phyloP scores from a whole-genome alignment of 140 eudicot species.

The Flaveria floridana region DNA sequence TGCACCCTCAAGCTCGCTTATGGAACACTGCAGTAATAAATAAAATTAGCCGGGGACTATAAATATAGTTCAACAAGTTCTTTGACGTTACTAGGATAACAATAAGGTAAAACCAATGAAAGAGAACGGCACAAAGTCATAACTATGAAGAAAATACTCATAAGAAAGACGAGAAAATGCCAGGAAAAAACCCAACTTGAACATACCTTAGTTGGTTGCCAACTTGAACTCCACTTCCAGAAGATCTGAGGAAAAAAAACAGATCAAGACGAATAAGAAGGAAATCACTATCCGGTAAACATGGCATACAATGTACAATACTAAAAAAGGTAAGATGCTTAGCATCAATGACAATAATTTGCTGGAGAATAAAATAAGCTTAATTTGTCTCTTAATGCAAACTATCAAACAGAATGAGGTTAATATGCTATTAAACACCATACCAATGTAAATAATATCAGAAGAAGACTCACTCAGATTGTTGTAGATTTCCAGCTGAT shows the following conservation, averaged over 20 bases:
- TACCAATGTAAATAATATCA: neutral
- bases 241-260: constrained; percentile 39
- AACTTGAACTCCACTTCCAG: constrained; percentile 52
- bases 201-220: constrained; percentile 71
- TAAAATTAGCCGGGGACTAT: constrained; percentile 14
- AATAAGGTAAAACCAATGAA: constrained; percentile 18
- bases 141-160: constrained; percentile 15
- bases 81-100: neutral
- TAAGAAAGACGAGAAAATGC: constrained; percentile 6
- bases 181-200: neutral
- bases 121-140: neutral
- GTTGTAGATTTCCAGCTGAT: constrained; percentile 46
- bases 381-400: constrained; percentile 1
- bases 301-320: neutral
- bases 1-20: neutral
- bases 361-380: neutral
- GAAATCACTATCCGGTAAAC: neutral
- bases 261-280: neutral
- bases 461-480: constrained; percentile 47
- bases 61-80: neutral
- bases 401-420: constrained; percentile 4
- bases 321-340: neutral
- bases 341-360: constrained; percentile 3
- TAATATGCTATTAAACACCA: constrained; percentile 11
- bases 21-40: neutral